Base-by-base conservation (phyloP, 805 yeast species). In the Metschnikowia rubicola region DNA sequence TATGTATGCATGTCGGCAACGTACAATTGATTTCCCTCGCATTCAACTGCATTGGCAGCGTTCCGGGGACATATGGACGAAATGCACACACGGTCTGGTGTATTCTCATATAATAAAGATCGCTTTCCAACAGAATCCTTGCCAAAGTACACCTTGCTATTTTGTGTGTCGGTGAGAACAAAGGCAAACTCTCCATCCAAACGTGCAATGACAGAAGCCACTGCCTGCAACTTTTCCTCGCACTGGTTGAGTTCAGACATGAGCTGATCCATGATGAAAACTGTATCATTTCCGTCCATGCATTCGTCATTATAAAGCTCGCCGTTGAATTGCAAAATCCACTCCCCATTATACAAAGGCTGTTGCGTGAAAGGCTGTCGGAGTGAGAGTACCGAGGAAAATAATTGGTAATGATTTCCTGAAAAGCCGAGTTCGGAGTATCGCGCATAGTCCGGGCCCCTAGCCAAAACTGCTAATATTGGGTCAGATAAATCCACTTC, bases 141-240 rank as follows among this genome's bases (percentile, higher is more conserved):
- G 0, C 95, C 97, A 68, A 90, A 94, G 68, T 79, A 86, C 0
- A 88, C 54, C 30, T 48, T 62, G 0, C 67, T 51, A 1, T 60
- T 51, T 1, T 51, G 13, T n/a, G 55, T 55, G 58, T 86, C 88
- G 29, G 71, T 60, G 13, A 83, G 63, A 55, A 74, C 64, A 63
- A 70, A 81, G 0, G 99, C 94, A 71, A 84, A 94, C 60, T 92
- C 99, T 2, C 99, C 99, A 30, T 78, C 75, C 2, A 88, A 59
- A 0, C 80, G 66, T 2, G 64, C 51, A 1, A 68, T 40, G 3
- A 84, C 64, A 19, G 80, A 74, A 8, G 46, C 28, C 3, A 64
- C 38, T 29, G 60, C 59, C 12, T 43, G 29, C 7, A 44, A 45
- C 7, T 35, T 26, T 19, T n/a, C 31, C 10, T 17, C n/a, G 9